Conservation (phyloP, 106 monocot species). For the Allium fistulosum region DNA sequence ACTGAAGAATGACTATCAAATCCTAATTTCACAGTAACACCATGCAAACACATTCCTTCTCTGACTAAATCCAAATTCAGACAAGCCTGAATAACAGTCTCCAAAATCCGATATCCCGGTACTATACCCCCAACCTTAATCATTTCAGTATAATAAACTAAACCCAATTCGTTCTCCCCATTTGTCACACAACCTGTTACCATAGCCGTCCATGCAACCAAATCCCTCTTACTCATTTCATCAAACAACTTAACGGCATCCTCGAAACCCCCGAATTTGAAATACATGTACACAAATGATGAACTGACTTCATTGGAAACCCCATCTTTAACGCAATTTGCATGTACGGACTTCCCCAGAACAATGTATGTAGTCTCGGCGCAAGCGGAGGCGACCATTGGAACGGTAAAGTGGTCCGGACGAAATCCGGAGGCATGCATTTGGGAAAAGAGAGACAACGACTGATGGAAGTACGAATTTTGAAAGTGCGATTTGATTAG, state of each 20-base stretch:
- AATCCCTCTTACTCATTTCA: conserved; percentile 60
- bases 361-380: conserved; percentile 31
- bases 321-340: conserved; percentile 24
- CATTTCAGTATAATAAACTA: conserved; percentile 43
- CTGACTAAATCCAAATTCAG: conserved; percentile 18
- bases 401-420: conserved; percentile 55
- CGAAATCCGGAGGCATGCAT: conserved; percentile 29
- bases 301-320: conserved; percentile 31
- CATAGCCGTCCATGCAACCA: conserved; percentile 68
- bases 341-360: conserved; percentile 37
- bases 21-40: conserved; percentile 40
- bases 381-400: conserved; percentile 53
- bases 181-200: conserved; percentile 58
- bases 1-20: conserved; percentile 12
- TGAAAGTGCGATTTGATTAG: conserved; percentile 59
- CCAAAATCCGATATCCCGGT: conserved; percentile 46
- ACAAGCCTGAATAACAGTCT: conserved; percentile 50
- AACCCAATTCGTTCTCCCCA: conserved; percentile 31
- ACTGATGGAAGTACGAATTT: conserved; percentile 18
- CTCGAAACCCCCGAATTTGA: conserved; percentile 29
- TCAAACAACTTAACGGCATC: conserved; percentile 57
- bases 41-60: conserved; percentile 52
- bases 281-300: conserved; percentile 64
- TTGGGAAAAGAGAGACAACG: conserved; percentile 24
- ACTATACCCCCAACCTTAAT: conserved; percentile 10